These are phyloP conservation scores for Cocos nucifera DNA, from an alignment of 176 grass and related monocot genomes.

Conservation along the genomic window DNA sequence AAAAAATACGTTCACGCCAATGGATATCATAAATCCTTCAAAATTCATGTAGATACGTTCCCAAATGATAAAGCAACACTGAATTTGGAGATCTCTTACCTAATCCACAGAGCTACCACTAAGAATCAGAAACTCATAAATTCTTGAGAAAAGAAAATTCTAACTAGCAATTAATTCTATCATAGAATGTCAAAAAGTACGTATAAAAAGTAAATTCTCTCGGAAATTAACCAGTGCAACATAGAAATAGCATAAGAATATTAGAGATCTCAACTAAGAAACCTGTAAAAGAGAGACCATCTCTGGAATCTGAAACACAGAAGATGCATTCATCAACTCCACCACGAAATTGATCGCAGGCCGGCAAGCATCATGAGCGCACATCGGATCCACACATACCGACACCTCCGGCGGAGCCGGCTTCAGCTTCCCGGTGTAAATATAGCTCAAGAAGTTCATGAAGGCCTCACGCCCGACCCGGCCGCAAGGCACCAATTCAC, in stretches of 20 bases:
- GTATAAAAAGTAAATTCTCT: not conserved
- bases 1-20: too few relatives aligned
- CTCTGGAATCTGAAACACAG: constrained; percentile 67
- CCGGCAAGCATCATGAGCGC: constrained; percentile 81
- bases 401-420: constrained; percentile 35
- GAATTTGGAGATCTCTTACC: too few relatives aligned
- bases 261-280: not conserved
- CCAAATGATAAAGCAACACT: too few relatives aligned
- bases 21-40: too few relatives aligned
- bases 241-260: not conserved
- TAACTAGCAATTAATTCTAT: too few relatives aligned
- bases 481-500: constrained; percentile 46
- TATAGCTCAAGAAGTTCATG: constrained; percentile 49
- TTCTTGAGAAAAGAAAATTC: too few relatives aligned
- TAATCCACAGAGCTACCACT: too few relatives aligned
- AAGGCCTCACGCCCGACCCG: constrained; percentile 74
- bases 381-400: constrained; percentile 55
- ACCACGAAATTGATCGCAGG: constrained; percentile 62
- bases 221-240: not conserved
- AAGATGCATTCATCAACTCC: constrained; percentile 73
- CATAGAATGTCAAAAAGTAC: not conserved
- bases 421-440: constrained; percentile 80
- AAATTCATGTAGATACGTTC: too few relatives aligned
- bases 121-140: too few relatives aligned
- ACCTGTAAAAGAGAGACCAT: constrained; percentile 86